A percentile compares a stretch with the other conserved stretches of the same genome.
These are phyloP conservation scores for Didymella keratinophila DNA, from an alignment of 2,329 filamentous ascomycete species.

Conservation along the genomic window DNA sequence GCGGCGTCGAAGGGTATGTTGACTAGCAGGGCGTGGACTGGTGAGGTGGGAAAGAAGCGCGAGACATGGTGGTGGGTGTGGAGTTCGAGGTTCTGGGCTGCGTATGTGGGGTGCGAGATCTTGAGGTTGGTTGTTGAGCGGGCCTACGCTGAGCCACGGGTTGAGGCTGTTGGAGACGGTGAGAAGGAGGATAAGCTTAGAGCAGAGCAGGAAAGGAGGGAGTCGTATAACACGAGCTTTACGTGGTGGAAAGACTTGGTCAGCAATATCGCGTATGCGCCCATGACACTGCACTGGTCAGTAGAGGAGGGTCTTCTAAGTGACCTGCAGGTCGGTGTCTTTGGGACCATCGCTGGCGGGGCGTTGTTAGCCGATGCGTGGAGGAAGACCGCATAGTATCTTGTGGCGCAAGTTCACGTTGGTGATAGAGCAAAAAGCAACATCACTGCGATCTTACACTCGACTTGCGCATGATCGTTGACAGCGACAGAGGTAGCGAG, in stretches of 20 bases:
- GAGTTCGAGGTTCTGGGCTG: constrained; percentile 82
- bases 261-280: constrained; percentile 78
- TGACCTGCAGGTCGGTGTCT: constrained; percentile 65
- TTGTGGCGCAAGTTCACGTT: no score
- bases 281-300: constrained; percentile 86
- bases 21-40: constrained; percentile 54
- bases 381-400: constrained; percentile 47
- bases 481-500: no score
- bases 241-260: constrained; percentile 72
- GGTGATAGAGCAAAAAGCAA: no score
- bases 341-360: constrained; percentile 62
- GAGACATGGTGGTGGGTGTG: constrained; percentile 71
- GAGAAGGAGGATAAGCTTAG: constrained; percentile 59
- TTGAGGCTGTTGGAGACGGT: constrained; percentile 48
- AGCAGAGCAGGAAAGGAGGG: constrained; percentile 35
- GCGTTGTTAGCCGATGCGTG: constrained; percentile 57
- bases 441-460: no score
- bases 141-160: constrained; percentile 35
- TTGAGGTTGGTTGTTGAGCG: constrained; percentile 63
- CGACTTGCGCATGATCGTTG: no score
- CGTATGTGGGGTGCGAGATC: constrained; percentile 79
- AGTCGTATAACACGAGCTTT: constrained; percentile 42
- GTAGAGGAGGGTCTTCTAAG: constrained; percentile 64
- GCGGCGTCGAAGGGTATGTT: constrained; percentile 77
- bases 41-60: constrained; percentile 55